phyloP scores from a whole-genome alignment of 192 early-diverging fungal species.

The Coemansia sp. region DNA sequence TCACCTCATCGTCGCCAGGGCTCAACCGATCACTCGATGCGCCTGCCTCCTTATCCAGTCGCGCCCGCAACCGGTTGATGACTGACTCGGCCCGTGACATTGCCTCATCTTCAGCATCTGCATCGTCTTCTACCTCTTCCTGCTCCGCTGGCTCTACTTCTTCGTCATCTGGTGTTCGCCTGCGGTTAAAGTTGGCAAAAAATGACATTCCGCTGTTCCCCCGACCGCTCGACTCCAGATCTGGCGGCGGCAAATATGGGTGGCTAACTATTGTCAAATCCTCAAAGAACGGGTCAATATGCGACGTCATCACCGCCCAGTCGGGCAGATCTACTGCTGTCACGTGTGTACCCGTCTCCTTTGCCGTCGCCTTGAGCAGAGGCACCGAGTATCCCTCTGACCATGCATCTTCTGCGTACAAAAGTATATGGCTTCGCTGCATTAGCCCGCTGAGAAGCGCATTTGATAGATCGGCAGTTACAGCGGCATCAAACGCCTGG shows the following conservation, averaged over 20 bases:
- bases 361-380: conserved; percentile 18
- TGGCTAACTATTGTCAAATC: conserved; percentile 53
- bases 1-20: conserved; percentile 18
- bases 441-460: conserved; percentile 29
- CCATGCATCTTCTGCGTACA: conserved; percentile 52
- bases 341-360: conserved; percentile 21
- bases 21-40: conserved; percentile 18
- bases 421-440: conserved; percentile 39
- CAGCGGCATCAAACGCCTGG: conserved; percentile 24
- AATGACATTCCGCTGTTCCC: conserved; percentile 40
- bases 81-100: conserved; percentile 10
- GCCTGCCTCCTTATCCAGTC: conserved; percentile 14
- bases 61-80: conserved; percentile 16
- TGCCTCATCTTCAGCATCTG: conserved; percentile 16
- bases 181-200: conserved; percentile 42
- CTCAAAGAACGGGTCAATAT: conserved; percentile 45
- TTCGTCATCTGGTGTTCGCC: conserved; percentile 16
- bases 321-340: conserved; percentile 46
- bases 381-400: conserved; percentile 48
- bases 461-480: conserved; percentile 35
- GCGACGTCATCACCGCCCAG: conserved; percentile 41
- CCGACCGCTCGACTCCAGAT: conserved; percentile 17
- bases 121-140: conserved; percentile 11
- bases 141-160: conserved; percentile 22
- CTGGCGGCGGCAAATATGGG: conserved; percentile 49